phyloP scores from a whole-genome alignment of 257 asterid genomes.

The Fraxinus cuspidata region DNA sequence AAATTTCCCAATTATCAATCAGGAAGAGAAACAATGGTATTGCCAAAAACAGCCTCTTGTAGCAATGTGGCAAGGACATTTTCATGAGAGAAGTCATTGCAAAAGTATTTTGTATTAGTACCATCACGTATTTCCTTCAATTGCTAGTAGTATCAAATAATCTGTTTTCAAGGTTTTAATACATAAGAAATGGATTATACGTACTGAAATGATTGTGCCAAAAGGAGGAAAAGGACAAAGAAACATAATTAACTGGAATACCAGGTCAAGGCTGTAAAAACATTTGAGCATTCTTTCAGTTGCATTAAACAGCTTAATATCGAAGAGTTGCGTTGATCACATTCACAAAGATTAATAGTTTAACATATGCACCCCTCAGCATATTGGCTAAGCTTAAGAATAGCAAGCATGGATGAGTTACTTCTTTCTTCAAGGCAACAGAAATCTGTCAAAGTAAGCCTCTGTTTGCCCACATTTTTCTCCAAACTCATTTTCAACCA shows the following conservation, averaged over 20 bases:
- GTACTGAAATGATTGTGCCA: not conserved
- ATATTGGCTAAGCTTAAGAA: not conserved
- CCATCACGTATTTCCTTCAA: constrained; percentile 19
- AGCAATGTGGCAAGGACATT: not conserved
- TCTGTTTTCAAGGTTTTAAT: not conserved
- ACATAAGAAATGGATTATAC: constrained; percentile 6
- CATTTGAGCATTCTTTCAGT: not conserved
- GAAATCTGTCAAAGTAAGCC: too few relatives aligned
- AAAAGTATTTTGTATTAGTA: not conserved
- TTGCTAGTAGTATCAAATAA: not conserved
- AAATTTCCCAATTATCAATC: not conserved
- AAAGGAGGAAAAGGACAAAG: not conserved
- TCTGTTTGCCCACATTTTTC: too few relatives aligned
- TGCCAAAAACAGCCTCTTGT: not conserved
- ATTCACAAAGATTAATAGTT: not conserved
- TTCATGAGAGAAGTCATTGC: not conserved
- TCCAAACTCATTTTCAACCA: too few relatives aligned
- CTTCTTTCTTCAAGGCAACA: too few relatives aligned
- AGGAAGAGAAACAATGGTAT: not conserved
- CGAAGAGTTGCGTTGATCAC: not conserved
- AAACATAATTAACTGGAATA: constrained; percentile 4
- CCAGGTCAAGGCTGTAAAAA: not conserved
- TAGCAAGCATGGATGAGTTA: too few relatives aligned
- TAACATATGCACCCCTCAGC: not conserved
- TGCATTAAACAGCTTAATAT: constrained; percentile 1